These are phyloP conservation scores for Pythium angustatum DNA, from an alignment of 352 stramenopile genomes.

Conservation along the genomic window DNA sequence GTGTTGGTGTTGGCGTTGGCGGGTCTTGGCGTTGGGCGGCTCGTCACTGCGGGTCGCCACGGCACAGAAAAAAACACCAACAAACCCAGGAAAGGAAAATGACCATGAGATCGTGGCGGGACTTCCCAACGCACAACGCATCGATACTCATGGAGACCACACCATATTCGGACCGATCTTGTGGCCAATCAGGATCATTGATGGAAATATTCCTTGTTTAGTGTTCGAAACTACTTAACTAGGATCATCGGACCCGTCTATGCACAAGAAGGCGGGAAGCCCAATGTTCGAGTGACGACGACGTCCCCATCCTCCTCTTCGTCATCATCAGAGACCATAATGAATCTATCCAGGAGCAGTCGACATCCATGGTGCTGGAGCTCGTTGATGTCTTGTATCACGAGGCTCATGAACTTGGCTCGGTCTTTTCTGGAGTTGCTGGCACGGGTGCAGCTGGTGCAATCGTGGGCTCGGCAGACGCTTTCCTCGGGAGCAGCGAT, in stretches of 20 bases:
- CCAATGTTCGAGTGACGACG: background rate
- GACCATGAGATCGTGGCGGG: constrained; percentile 6
- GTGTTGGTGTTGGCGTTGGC: background rate
- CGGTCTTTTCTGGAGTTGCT: background rate
- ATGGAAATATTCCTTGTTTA: background rate
- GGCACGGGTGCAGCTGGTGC: too few species aligned
- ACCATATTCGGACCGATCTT: background rate
- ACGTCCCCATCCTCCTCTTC: background rate
- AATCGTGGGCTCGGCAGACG: too few species aligned
- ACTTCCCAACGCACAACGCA: background rate
- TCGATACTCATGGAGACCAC: background rate
- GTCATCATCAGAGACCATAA: background rate
- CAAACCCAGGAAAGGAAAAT: background rate
- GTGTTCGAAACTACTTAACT: background rate
- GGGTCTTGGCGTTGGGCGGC: background rate
- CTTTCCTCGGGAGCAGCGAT: background rate
- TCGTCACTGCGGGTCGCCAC: constrained; percentile 10
- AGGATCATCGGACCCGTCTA: constrained; percentile 1
- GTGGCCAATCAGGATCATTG: background rate
- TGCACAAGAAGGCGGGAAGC: constrained; percentile 7
- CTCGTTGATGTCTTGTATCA: background rate
- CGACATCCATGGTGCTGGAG: too few species aligned
- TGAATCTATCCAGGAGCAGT: too few species aligned
- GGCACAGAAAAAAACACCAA: too few species aligned
- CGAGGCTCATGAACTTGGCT: background rate